phyloP scores from a whole-genome alignment of 306 rosid species.

The Inga oerstediana region DNA sequence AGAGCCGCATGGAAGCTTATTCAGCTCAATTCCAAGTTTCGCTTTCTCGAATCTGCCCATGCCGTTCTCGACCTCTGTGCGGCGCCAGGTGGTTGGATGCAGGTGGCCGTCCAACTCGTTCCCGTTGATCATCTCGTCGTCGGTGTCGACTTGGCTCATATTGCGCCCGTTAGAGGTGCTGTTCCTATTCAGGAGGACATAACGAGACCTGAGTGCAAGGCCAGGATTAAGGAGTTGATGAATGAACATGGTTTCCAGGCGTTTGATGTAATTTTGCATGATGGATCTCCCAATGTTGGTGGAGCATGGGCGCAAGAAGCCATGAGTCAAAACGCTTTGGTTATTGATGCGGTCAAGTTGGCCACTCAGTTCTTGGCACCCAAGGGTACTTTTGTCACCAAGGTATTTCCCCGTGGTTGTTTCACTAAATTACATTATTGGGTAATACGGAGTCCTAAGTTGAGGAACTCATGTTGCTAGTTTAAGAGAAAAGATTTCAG shows the following conservation, averaged over 20 bases:
- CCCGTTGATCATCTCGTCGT: constrained; percentile 76
- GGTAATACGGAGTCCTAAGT: background rate
- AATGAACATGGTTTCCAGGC: constrained; percentile 49
- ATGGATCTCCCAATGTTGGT: constrained; percentile 91
- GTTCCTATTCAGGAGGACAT: constrained; percentile 80
- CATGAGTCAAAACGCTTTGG: constrained; percentile 81
- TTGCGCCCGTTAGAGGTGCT: constrained; percentile 77
- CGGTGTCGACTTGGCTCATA: constrained; percentile 84
- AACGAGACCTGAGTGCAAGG: constrained; percentile 69
- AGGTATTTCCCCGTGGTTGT: constrained; percentile 43
- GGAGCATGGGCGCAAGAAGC: constrained; percentile 99
- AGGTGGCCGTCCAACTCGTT: constrained; percentile 81
- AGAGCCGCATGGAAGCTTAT: constrained; percentile 92
- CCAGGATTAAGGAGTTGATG: constrained; percentile 70
- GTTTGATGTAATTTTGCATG: constrained; percentile 75
- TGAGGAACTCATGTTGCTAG: background rate
- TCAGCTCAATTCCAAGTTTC: constrained; percentile 73
- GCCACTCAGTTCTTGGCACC: constrained; percentile 89
- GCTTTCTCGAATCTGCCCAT: constrained; percentile 73
- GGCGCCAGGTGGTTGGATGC: constrained; percentile 99
- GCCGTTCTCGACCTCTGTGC: constrained; percentile 98
- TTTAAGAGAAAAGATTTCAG: background rate
- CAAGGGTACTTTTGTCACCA: constrained; percentile 79
- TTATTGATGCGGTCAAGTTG: constrained; percentile 74
- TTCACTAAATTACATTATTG: background rate